Percentiles rank a stretch among this genome's conserved stretches.
Evolutionary conservation across 2,329 filamentous ascomycete species (phyloP).

Genomic region (Penicillium sp.): DNA sequence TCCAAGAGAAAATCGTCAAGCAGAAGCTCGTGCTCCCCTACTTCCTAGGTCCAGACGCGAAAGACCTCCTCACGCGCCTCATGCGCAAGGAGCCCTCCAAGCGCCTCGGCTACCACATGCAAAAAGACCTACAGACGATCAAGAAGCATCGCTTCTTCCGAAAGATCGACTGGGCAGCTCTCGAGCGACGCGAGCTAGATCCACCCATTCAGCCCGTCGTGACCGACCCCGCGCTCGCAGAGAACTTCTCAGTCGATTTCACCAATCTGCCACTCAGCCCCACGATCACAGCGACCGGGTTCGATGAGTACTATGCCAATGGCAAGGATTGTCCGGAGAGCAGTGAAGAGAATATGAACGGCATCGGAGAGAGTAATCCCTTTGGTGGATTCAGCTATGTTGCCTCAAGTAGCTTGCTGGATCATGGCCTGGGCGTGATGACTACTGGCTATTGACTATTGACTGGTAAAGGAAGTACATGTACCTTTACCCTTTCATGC

Average conservation of each 20-base stretch:
- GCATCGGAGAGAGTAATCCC: constrained; percentile 36
- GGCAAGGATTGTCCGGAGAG: constrained; percentile 22
- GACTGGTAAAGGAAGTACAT: background rate
- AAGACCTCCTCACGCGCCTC: constrained; percentile 87
- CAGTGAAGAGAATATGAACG: background rate
- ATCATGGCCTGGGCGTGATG: constrained; percentile 38
- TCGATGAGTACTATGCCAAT: constrained; percentile 30
- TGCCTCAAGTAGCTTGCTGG: constrained; percentile 49
- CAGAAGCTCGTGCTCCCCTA: constrained; percentile 88
- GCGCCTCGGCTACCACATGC: constrained; percentile 83
- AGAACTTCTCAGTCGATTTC: constrained; percentile 95
- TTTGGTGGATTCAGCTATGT: constrained; percentile 54
- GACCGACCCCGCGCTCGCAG: constrained; percentile 90
- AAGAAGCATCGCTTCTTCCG: constrained; percentile 96
- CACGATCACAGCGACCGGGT: constrained; percentile 46
- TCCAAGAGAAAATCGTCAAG: constrained; percentile 93
- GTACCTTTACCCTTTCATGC: background rate
- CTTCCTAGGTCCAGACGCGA: constrained; percentile 86
- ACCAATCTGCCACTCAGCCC: constrained; percentile 82
- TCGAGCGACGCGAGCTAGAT: constrained; percentile 78
- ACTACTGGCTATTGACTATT: constrained; percentile 24
- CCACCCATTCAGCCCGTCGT: constrained; percentile 92
- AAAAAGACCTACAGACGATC: constrained; percentile 80
- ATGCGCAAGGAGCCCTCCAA: constrained; percentile 91
- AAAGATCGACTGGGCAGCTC: constrained; percentile 90